A percentile compares a stretch with the other conserved stretches of the same genome.
phyloP scores from a whole-genome alignment of 768 basidiomycete genomes.

The Tulasnella sp. region DNA sequence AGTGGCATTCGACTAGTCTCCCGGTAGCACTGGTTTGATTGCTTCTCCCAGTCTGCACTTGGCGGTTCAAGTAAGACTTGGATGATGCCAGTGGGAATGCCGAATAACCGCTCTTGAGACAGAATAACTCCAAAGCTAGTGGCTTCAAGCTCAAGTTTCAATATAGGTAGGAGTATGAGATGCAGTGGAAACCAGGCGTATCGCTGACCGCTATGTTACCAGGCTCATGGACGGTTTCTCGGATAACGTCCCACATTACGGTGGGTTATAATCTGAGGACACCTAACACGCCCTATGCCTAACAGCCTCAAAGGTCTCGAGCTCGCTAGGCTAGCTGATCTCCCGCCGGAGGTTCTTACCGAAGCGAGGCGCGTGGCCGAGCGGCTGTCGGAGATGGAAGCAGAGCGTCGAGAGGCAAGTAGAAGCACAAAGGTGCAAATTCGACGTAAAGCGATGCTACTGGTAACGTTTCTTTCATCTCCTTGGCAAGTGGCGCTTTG shows the following conservation, averaged over 20 bases:
- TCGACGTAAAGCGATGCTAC: conserved; percentile 69
- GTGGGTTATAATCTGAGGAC: conserved; percentile 46
- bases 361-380: conserved; percentile 67
- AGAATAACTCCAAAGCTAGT: conserved; percentile 59
- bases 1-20: conserved; percentile 39
- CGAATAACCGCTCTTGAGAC: conserved; percentile 5
- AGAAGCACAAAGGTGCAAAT: conserved; percentile 59
- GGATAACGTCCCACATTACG: conserved; percentile 70
- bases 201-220: background rate
- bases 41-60: conserved; percentile 69
- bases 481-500: conserved; percentile 15
- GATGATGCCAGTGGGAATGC: background rate
- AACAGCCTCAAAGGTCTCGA: conserved; percentile 68
- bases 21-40: background rate
- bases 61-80: conserved; percentile 64
- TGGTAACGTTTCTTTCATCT: conserved; percentile 49
- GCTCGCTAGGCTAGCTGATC: conserved; percentile 82
- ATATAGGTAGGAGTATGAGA: conserved; percentile 47
- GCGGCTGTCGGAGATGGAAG: conserved; percentile 60
- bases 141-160: conserved; percentile 74
- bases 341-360: conserved; percentile 70
- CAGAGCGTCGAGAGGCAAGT: conserved; percentile 62
- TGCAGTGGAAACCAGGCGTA: background rate
- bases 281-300: background rate
- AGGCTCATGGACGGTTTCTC: conserved; percentile 77